phyloP scores from a whole-genome alignment of 768 basidiomycete genomes.

The Amylocystis lapponica region DNA sequence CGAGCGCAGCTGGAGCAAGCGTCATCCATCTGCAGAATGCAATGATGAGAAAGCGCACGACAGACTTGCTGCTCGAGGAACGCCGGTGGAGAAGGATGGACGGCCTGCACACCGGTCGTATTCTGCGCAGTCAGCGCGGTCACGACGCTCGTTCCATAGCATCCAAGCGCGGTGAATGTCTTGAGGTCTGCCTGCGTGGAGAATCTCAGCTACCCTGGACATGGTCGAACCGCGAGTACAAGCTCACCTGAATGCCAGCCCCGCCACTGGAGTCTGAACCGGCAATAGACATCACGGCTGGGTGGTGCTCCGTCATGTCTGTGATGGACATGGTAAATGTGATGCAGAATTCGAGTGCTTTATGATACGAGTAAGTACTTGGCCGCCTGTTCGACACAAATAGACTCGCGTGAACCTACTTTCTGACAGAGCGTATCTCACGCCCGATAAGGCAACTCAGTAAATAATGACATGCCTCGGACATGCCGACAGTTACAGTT shows the following conservation, averaged over 20 bases:
- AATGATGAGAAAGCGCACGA: constrained; percentile 6
- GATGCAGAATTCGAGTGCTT: too few species aligned
- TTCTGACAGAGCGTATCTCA: too few species aligned
- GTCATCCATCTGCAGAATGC: background rate
- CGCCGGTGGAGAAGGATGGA: constrained; percentile 59
- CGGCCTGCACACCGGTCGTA: constrained; percentile 73
- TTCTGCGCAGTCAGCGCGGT: constrained; percentile 91
- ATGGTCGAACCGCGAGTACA: background rate
- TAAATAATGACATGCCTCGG: too few species aligned
- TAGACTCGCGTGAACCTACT: too few species aligned
- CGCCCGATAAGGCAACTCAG: too few species aligned
- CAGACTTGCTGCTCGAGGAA: constrained; percentile 74
- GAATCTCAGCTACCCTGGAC: background rate
- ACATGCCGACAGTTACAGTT: too few species aligned
- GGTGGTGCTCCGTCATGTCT: constrained; percentile 1
- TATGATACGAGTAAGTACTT: too few species aligned
- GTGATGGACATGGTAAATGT: background rate
- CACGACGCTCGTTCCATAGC: constrained; percentile 76
- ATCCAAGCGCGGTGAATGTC: constrained; percentile 71
- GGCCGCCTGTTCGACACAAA: too few species aligned
- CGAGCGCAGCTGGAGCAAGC: constrained; percentile 50
- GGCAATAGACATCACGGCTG: constrained; percentile 62
- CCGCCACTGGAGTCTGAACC: constrained; percentile 83
- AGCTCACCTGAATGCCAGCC: constrained; percentile 78
- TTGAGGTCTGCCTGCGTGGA: constrained; percentile 72